Evolutionary conservation across 805 yeast species (phyloP), one percentile per base, ranked within the genome.

Genomic region (Schwanniomyces vanrijiae): DNA sequence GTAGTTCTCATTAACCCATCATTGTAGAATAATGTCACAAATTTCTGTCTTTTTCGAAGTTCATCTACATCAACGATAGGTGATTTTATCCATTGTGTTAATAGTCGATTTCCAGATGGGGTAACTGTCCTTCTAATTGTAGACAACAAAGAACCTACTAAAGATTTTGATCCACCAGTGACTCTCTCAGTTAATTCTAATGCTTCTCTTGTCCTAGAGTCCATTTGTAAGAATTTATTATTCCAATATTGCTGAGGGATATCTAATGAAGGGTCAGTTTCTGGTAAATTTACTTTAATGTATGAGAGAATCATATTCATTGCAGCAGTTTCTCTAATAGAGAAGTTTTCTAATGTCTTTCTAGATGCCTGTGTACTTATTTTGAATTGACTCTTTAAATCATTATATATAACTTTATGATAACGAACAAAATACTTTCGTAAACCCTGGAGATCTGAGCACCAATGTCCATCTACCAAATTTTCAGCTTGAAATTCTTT

Each of bases 11-110:
- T 46, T 16, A 49, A 42, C 3, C 37, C 44, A 22, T 69, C 59
- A 18, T 57, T 55, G 14, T 55, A 50, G 52, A 71, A 70, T 8
- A 69, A 45, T 10, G 52, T 43, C 2, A 73, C 78, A 47, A 65
- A 71, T 2, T 53, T 50, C 45, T 71, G 75, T 22, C 99, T 70
- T 16, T 61, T 56, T 14, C 62, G 62, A 11, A 94, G 81, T 50
- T 81, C 86, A 0, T 60, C 55, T 0, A 78, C 56, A 55, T 85
- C 78, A 8, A 86, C 75, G 0, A 88, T 76, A 0, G 99, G 99
- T 1, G 89, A 82, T 21, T 88, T 75, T 4, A 92, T 66, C 97
- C 97, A 90, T 44, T 84, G 83, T 6, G 84, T 78, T 10, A 94
- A 66, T n/a, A 87, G 59, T 37, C 98, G 70, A 0, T 96, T 71